phyloP scores from a whole-genome alignment of 495 filamentous ascomycete genomes.

The Filosporella fistucella region DNA sequence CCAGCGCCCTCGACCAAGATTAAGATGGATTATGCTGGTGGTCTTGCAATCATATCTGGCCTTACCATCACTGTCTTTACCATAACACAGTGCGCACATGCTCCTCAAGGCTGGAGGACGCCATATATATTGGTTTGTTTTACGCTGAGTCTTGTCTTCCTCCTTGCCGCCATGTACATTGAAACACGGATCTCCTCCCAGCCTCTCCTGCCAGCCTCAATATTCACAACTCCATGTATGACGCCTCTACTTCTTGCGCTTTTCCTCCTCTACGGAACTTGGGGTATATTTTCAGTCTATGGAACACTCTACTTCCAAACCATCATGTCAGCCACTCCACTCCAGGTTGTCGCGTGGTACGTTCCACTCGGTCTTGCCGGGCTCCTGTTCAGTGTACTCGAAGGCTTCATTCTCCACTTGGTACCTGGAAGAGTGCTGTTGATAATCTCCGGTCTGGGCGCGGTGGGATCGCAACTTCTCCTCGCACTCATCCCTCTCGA shows the following conservation, averaged over 20 bases:
- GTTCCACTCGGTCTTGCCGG: constrained; percentile 70
- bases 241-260: constrained; percentile 59
- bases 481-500: constrained; percentile 61
- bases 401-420: constrained; percentile 71
- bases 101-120: constrained; percentile 55
- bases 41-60: constrained; percentile 54
- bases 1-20: constrained; percentile 25
- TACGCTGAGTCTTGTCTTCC: constrained; percentile 48
- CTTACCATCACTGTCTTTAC: constrained; percentile 68
- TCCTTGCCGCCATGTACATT: constrained; percentile 59
- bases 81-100: constrained; percentile 66
- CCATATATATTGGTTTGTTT: constrained; percentile 63
- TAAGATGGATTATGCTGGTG: constrained; percentile 53
- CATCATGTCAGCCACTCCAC: constrained; percentile 58
- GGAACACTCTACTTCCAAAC: constrained; percentile 28
- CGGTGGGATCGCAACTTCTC: constrained; percentile 55
- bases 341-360: constrained; percentile 72
- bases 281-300: constrained; percentile 45
- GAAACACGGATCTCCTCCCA: constrained; percentile 71
- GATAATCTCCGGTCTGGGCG: constrained; percentile 60
- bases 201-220: constrained; percentile 66
- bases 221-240: constrained; percentile 70
- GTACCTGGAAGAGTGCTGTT: constrained; percentile 68
- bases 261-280: constrained; percentile 66
- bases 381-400: constrained; percentile 59